Evolutionary conservation across 441 rosid species (phyloP).

Genomic region (Aquilaria agallochum): DNA sequence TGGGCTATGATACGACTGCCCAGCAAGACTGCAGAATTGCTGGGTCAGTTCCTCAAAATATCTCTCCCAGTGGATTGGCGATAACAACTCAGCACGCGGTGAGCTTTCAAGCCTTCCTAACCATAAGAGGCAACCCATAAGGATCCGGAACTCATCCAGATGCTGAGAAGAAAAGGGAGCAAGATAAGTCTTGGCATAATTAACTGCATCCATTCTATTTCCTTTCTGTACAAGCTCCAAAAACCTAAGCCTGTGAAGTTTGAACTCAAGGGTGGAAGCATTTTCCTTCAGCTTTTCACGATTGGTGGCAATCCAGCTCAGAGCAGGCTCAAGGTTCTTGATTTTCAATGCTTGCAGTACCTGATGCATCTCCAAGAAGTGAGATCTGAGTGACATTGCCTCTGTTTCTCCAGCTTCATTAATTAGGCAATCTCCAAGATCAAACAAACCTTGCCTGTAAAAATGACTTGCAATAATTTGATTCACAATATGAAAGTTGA

Average conservation of each 20-base stretch:
- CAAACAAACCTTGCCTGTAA: slow-evolving; percentile 66
- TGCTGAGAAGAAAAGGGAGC: slow-evolving; percentile 29
- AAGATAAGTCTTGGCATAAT: slow-evolving; percentile 47
- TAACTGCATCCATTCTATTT: slow-evolving; percentile 37
- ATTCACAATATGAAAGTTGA: slow-evolving; percentile 43
- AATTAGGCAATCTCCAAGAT: slow-evolving; percentile 58
- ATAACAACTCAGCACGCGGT: slow-evolving; percentile 41
- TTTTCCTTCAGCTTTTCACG: slow-evolving; percentile 30
- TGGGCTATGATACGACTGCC: slow-evolving; percentile 41
- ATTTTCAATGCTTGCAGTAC: slow-evolving; percentile 44
- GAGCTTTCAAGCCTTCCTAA: slow-evolving; percentile 37
- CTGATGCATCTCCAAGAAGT: slow-evolving; percentile 41
- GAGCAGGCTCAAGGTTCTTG: slow-evolving; percentile 47
- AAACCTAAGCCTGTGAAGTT: slow-evolving; percentile 43
- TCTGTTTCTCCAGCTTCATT: slow-evolving; percentile 52
- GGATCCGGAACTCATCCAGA: slow-evolving; percentile 30
- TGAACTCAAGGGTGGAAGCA: slow-evolving; percentile 48
- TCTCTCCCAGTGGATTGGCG: slow-evolving; percentile 39
- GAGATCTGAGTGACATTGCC: slow-evolving; percentile 32
- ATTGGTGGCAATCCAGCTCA: slow-evolving; percentile 53
- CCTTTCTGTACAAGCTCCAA: slow-evolving; percentile 53
- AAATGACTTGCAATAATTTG: slow-evolving; percentile 57
- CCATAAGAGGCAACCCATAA: slow-evolving; percentile 42
- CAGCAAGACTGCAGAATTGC: slow-evolving; percentile 42
- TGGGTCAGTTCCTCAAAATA: slow-evolving; percentile 36